Percentiles rank a stretch among this genome's conserved stretches.
These are phyloP conservation scores for Madurella fahalii DNA, from an alignment of 2,329 filamentous ascomycete genomes.

Conservation along the genomic window DNA sequence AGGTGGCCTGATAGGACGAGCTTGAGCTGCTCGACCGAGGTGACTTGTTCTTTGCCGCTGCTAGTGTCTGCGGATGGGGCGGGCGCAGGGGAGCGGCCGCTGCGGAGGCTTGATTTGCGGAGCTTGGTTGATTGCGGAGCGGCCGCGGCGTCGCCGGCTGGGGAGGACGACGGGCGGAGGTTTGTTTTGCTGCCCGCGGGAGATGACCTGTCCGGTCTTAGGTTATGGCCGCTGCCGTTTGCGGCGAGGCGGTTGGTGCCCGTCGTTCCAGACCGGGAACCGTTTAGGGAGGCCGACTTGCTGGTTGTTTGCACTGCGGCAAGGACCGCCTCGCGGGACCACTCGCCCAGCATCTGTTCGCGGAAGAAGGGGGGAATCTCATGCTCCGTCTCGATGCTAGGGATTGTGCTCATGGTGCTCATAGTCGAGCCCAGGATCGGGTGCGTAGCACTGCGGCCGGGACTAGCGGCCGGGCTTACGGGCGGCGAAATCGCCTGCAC, in stretches of 20 bases:
- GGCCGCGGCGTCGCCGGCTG: slow-evolving; percentile 27
- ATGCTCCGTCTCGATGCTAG: slow-evolving; percentile 38
- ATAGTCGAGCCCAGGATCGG: slow-evolving; percentile 54
- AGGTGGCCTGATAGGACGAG: slow-evolving; percentile 54
- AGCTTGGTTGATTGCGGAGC: slow-evolving; percentile 37
- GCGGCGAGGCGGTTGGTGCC: slow-evolving; percentile 55
- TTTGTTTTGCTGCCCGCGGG: slow-evolving; percentile 49
- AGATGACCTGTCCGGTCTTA: slow-evolving; percentile 33
- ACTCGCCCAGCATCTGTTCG: slow-evolving; percentile 73
- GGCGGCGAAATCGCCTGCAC: slow-evolving; percentile 59
- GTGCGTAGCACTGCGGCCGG: slow-evolving; percentile 59
- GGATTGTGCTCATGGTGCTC: slow-evolving; percentile 38
- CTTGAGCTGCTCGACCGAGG: slow-evolving; percentile 62
- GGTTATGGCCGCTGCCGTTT: slow-evolving; percentile 44
- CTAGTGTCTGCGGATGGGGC: slow-evolving; percentile 25
- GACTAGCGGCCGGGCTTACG: slow-evolving; percentile 65
- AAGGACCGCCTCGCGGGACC: slow-evolving; percentile 73
- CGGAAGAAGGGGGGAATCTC: slow-evolving; percentile 63
- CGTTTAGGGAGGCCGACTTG: slow-evolving; percentile 69
- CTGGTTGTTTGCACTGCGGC: slow-evolving; percentile 64
- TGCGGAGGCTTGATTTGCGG: slow-evolving; percentile 53
- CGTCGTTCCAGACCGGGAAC: slow-evolving; percentile 64
- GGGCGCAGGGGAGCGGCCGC: slow-evolving; percentile 44
- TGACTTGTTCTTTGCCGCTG: slow-evolving; percentile 40
- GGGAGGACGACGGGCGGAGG: slow-evolving; percentile 47